Percentiles rank a stretch among this genome's conserved stretches.
phyloP scores from a whole-genome alignment of 2,329 filamentous ascomycete species.

The Aotearoamyces nothofagi region DNA sequence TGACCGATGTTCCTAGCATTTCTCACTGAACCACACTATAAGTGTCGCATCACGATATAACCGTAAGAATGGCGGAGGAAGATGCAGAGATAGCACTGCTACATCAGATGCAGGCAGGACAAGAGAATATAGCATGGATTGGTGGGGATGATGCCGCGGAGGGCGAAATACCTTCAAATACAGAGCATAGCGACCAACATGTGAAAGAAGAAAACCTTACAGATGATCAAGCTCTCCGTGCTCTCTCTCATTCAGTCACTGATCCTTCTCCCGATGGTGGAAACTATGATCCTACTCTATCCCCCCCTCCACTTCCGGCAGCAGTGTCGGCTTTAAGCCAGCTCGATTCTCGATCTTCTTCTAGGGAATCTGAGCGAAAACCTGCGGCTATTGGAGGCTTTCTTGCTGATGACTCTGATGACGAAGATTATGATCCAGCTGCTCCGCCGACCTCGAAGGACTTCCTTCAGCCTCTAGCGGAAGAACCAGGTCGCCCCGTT shows the following conservation, averaged over 20 bases:
- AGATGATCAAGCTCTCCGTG: conserved; percentile 22
- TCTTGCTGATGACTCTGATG: conserved; percentile 21
- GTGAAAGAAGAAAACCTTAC: conserved; percentile 19
- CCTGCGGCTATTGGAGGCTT: conserved; percentile 19
- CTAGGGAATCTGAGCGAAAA: conserved; percentile 2
- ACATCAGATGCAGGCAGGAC: conserved; percentile 20
- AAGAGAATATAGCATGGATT: conserved; percentile 18
- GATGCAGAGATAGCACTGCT: conserved; percentile 22
- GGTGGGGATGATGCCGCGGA: conserved; percentile 13
- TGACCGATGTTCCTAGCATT: too few species aligned
- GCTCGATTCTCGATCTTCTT: conserved; percentile 17
- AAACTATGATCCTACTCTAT: conserved; percentile 18
- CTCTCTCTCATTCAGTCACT: conserved; percentile 19
- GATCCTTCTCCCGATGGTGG: conserved; percentile 16
- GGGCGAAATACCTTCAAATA: conserved; percentile 19
- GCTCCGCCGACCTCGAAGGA: neutral
- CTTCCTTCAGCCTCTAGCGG: neutral
- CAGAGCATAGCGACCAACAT: conserved; percentile 20
- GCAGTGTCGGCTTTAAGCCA: conserved; percentile 14
- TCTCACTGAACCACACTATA: too few species aligned
- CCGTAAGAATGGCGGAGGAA: conserved; percentile 19
- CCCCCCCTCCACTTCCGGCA: conserved; percentile 15
- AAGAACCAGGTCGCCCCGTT: neutral
- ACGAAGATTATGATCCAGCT: conserved; percentile 14
- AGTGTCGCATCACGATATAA: too few species aligned